Evolutionary conservation across 768 basidiomycete species (phyloP).

Genomic region (Neoboletus brunneissimus): DNA sequence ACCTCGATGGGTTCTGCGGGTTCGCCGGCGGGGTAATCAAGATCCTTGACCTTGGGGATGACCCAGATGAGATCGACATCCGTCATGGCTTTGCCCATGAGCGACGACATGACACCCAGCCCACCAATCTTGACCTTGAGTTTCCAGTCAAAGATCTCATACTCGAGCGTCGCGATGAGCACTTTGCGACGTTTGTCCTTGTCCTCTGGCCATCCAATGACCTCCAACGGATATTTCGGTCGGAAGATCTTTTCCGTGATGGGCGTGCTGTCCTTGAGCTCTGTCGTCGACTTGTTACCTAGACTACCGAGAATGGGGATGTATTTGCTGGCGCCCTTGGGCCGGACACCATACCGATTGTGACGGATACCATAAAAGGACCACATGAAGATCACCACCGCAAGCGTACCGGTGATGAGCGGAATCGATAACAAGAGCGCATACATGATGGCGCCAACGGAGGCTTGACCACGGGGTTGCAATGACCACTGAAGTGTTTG

Average conservation of each 20-base stretch:
- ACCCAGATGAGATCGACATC: constrained; percentile 96
- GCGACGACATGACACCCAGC: constrained; percentile 94
- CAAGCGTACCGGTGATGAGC: constrained; percentile 77
- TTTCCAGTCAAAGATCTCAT: constrained; percentile 97
- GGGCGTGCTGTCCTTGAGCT: constrained; percentile 60
- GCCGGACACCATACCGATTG: constrained; percentile 86
- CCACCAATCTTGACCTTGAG: constrained; percentile 98
- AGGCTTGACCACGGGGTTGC: constrained; percentile 76
- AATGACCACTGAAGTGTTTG: constrained; percentile 71
- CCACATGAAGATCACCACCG: constrained; percentile 89
- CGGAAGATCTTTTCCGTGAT: constrained; percentile 73
- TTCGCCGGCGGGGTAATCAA: constrained; percentile 90
- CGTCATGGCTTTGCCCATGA: constrained; percentile 98
- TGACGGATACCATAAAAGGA: constrained; percentile 94
- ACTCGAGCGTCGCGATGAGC: constrained; percentile 89
- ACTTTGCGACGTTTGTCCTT: constrained; percentile 89
- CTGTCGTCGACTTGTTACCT: constrained; percentile 63
- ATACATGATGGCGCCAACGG: constrained; percentile 84
- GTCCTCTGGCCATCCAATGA: constrained; percentile 97
- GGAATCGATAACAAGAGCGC: constrained; percentile 80
- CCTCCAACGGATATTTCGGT: constrained; percentile 58
- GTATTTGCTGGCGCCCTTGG: constrained; percentile 70
- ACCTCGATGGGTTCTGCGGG: constrained; percentile 94
- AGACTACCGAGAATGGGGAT: constrained; percentile 80
- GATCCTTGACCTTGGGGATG: constrained; percentile 89